Evolutionary conservation across 805 yeast genomes (phyloP).

Genomic region (Candida xyloterini): DNA sequence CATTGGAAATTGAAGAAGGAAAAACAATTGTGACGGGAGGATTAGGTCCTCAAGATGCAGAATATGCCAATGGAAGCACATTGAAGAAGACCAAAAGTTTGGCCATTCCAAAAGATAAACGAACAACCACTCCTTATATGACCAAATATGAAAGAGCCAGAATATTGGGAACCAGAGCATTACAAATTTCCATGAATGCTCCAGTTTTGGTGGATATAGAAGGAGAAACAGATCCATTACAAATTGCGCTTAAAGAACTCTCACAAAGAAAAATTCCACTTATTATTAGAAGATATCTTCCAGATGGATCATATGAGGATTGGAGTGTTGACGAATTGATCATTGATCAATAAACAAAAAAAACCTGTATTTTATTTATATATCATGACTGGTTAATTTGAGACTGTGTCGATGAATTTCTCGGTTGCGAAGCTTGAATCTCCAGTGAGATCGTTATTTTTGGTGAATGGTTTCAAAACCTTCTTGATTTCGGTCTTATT

Average conservation of each 20-base stretch:
- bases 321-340: conserved; percentile 99
- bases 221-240: conserved; percentile 98
- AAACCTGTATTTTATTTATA: conserved; percentile 10
- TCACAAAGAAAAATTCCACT: conserved; percentile 93
- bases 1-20: conserved; percentile 62
- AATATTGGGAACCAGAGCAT: conserved; percentile 94
- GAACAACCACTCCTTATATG: conserved; percentile 98
- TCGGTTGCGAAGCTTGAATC: conserved; percentile 57
- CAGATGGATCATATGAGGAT: conserved; percentile 96
- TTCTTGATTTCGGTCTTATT: conserved; percentile 40
- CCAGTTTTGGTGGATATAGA: conserved; percentile 97
- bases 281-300: conserved; percentile 91
- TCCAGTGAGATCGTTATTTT: conserved; percentile 53
- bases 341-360: conserved; percentile 50
- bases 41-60: conserved; percentile 54
- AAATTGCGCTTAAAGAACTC: conserved; percentile 95
- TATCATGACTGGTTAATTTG: conserved; percentile 6
- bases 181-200: conserved; percentile 97
- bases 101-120: conserved; percentile 83
- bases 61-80: conserved; percentile 28
- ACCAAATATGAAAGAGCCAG: conserved; percentile 98
- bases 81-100: conserved; percentile 43
- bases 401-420: conserved; percentile 51
- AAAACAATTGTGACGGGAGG: conserved; percentile 72
- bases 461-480: conserved; percentile 54